phyloP scores from a whole-genome alignment of 257 asterid genomes.

The Petrea volubilis region DNA sequence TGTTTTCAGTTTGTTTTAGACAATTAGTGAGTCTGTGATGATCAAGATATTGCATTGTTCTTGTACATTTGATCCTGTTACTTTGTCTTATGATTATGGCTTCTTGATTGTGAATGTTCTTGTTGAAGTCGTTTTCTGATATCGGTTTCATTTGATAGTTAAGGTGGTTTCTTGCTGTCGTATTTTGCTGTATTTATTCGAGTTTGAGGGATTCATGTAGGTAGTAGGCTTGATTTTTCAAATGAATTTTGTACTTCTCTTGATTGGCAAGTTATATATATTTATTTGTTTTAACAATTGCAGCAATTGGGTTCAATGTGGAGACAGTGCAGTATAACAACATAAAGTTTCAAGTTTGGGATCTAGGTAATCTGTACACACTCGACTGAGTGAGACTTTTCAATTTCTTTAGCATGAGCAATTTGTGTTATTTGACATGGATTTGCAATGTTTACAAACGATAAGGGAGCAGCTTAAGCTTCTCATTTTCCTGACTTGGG shows the following conservation, averaged over 20 bases:
- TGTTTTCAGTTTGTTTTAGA: neutral
- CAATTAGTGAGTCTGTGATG: neutral
- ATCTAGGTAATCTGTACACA: conserved; percentile 62
- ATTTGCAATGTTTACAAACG: neutral
- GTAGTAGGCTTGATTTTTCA: neutral
- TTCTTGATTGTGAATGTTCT: conserved; percentile 9
- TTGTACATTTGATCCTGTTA: neutral
- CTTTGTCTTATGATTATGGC: neutral
- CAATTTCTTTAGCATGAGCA: neutral
- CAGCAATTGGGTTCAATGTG: conserved; percentile 97
- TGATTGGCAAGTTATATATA: neutral
- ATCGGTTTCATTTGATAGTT: neutral
- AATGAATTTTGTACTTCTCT: neutral
- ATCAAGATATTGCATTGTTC: neutral
- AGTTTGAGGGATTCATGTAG: conserved; percentile 18
- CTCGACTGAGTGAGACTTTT: neutral
- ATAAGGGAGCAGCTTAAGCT: no score
- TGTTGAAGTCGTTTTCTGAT: neutral
- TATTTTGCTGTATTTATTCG: neutral
- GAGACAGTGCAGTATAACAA: conserved; percentile 91
- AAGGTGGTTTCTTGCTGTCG: conserved; percentile 6
- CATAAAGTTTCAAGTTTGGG: conserved; percentile 96
- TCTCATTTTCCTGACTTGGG: no score
- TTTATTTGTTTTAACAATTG: conserved; percentile 24
- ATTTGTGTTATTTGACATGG: conserved; percentile 1